Percentiles rank a stretch among this genome's conserved stretches.
Evolutionary conservation across 1,139 yeast species (phyloP).

Genomic region (Williopsis jadinii): DNA sequence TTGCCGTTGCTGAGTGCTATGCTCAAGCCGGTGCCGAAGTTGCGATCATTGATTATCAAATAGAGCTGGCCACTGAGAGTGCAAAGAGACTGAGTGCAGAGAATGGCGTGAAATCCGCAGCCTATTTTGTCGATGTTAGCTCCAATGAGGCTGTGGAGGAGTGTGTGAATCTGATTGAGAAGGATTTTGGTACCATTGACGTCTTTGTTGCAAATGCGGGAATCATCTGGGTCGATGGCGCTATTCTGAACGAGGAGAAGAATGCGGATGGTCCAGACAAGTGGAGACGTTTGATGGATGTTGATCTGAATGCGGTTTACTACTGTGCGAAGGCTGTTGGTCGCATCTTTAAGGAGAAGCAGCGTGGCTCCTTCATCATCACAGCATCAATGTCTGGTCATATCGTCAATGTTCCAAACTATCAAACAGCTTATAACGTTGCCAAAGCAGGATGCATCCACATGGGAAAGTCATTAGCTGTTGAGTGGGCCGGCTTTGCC

Average conservation of each 20-base stretch:
- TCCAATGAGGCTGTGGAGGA: constrained; percentile 50
- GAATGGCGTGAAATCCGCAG: constrained; percentile 59
- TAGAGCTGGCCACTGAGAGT: constrained; percentile 52
- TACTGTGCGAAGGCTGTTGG: constrained; percentile 73
- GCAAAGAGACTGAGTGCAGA: constrained; percentile 50
- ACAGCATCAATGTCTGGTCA: constrained; percentile 92
- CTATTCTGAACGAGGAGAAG: constrained; percentile 45
- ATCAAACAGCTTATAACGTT: constrained; percentile 85
- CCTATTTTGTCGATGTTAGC: constrained; percentile 68
- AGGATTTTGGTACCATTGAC: constrained; percentile 73
- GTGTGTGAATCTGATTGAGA: constrained; percentile 48
- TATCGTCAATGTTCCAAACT: constrained; percentile 81
- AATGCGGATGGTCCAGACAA: constrained; percentile 39
- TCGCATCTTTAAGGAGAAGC: constrained; percentile 59
- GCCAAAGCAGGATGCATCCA: constrained; percentile 86
- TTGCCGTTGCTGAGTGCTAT: constrained; percentile 74
- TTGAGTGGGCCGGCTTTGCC: constrained; percentile 87
- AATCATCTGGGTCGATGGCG: constrained; percentile 76
- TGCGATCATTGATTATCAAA: constrained; percentile 66
- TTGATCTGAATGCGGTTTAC: constrained; percentile 71
- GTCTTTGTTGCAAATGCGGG: constrained; percentile 90
- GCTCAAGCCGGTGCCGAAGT: constrained; percentile 90
- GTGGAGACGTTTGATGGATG: constrained; percentile 65
- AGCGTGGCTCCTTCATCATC: constrained; percentile 68
- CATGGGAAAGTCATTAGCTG: constrained; percentile 75